Evolutionary conservation across 192 early-diverging fungal genomes (phyloP), one percentile per base, ranked within the genome.

Genomic region (Coemansia sp.): DNA sequence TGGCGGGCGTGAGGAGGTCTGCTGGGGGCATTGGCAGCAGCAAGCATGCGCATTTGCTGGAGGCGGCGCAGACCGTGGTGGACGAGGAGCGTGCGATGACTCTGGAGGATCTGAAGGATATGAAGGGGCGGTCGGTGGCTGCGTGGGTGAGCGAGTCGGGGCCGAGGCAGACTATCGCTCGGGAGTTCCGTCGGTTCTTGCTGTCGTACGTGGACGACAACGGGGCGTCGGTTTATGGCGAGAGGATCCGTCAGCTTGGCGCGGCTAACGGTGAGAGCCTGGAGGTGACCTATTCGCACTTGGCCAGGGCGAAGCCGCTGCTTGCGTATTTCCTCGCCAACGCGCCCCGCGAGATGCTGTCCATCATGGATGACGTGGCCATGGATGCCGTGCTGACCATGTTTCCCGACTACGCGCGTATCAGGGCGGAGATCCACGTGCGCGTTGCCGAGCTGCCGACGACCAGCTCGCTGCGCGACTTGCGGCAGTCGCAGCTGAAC

Each of bases 371-470:
- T 67, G 83, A 89, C 29, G 93, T 95, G 23, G 97, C 97, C 0
- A 86, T 94, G 60, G 93, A 96, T 46, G 93, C 95, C 1, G 91
- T 93, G 1, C 76, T 92, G 54, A 80, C 90, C 45, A 90, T 92
- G 57, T 97, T 91, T 78, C 90, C 91, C 16, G 87, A 93, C 54
- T 98, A 98, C 67, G 91, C 91, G 47, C 78, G 87, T 39, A 95
- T 98, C 80, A 87, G 91, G 36, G 69, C 84, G n/a, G 94, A 96
- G 58, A 93, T 97, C 51, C 93, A 95, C 78, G 93, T 98, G 58
- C 89, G 97, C 36, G 92, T 98, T 45, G 84, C 92, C 13, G 91
- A 94, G 56, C 74, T 97, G 50, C 94, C 94, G 0, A 85, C 87
- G n/a, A 79, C 85, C 34, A 88, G 90, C 61, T 90, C 89, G 29